Base-by-base conservation (phyloP, 176 grass and related monocot genomes). In the Alloteropsis semialata region DNA sequence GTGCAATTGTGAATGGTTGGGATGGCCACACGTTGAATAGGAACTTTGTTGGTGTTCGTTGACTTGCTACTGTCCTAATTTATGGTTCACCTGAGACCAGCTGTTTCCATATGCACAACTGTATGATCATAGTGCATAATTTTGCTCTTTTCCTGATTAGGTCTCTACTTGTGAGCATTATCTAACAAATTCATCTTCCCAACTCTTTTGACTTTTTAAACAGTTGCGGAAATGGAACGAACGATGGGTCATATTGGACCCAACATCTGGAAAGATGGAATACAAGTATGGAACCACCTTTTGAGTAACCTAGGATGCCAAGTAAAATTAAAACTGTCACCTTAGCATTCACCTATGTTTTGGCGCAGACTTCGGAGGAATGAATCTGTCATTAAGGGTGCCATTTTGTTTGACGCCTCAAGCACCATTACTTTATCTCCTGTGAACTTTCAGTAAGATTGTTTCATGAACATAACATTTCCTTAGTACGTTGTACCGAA, bases 191-290 rank as follows among this genome's bases (percentile, higher is more conserved):
- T 86, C 43, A 39, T 25, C 36, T 72, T 76, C 58, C 62, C 25
- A 67, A 69, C 1, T 74, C 25, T 37, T 80, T 38, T 75, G 32
- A 58, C 32, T 29, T 76, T 80, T 89, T 34, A 46, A 83, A 84
- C 85, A 98, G 96, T 29, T 99, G 65, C 76, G 93, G 76, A 99
- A 99, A 83, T 99, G 97, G 97, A 99, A 99, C 14, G 93, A 96
- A 63, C 74, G 97, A 72, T 99, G 97, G 97, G 69, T 96, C 76
- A 96, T 99, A 69, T 84, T 99, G 75, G 97, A 99, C 49, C 97
- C 97, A 2, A 96, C 93, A 5, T 93, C 89, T 51, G 97, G 97
- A 62, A 99, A 95, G 83, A 96, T 99, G 97, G 97, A 99, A 93
- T 99, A 99, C 89, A 99, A 99, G 97, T 99, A 96, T 28, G 64